These are phyloP conservation scores for Adiantum capillusveneris DNA, from an alignment of 75 land plant genomes.

Conservation along the genomic window DNA sequence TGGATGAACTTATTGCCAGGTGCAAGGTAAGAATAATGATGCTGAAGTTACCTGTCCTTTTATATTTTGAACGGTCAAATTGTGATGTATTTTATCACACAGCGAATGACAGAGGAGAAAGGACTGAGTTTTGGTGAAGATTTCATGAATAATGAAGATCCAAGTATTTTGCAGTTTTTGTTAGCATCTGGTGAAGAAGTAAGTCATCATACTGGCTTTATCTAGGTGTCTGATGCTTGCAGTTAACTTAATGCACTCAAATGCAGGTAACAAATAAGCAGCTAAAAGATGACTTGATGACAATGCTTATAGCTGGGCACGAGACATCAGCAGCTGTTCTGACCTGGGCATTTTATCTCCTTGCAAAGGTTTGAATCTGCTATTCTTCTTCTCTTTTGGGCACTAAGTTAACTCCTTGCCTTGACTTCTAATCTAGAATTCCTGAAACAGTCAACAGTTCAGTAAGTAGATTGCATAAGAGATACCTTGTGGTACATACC, in stretches of 20 bases:
- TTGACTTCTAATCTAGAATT: not conserved
- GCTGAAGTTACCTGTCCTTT: no score
- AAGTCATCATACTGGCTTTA: not conserved
- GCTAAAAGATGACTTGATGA: slow-evolving; percentile 34
- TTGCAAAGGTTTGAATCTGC: slow-evolving; percentile 16
- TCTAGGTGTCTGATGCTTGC: no score
- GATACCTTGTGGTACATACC: not conserved
- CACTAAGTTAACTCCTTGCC: not conserved
- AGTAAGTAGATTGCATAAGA: not conserved
- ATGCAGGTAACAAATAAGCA: slow-evolving; percentile 30
- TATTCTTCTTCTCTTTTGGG: not conserved
- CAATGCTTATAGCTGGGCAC: slow-evolving; percentile 32
- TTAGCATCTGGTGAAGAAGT: slow-evolving; percentile 29
- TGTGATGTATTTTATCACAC: no score
- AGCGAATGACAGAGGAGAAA: slow-evolving; percentile 24
- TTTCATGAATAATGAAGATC: slow-evolving; percentile 26
- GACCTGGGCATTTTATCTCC: slow-evolving; percentile 30
- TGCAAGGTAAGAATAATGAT: slow-evolving; percentile 99
- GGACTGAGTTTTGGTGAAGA: slow-evolving; percentile 22
- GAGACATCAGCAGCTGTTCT: slow-evolving; percentile 37
- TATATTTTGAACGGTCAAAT: no score
- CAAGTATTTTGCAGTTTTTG: slow-evolving; percentile 29
- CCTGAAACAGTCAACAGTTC: not conserved
- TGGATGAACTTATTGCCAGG: slow-evolving; percentile 68
- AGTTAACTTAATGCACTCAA: not conserved